Evolutionary conservation across 129 eudicot genomes (phyloP).

Genomic region (Ambrosia trifida): DNA sequence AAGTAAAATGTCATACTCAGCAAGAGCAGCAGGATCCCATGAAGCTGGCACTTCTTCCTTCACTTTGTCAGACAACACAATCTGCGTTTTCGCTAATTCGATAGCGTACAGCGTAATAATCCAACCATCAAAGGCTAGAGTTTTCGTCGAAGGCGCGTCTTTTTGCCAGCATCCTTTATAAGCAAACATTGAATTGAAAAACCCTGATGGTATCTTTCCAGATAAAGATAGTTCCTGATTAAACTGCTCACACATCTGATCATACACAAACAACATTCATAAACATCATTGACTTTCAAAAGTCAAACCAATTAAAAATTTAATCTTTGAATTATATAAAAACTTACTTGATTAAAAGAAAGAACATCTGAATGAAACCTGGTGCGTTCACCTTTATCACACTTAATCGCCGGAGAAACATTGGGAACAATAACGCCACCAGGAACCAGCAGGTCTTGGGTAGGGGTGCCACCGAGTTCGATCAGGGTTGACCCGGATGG

Average conservation of each 20-base stretch:
- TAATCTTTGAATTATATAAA: not conserved
- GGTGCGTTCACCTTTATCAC: slow-evolving; percentile 97
- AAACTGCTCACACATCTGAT: slow-evolving; percentile 91
- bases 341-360: slow-evolving; percentile 65
- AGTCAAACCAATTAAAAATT: slow-evolving; percentile 15
- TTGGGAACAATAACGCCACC: slow-evolving; percentile 63
- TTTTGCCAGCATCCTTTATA: slow-evolving; percentile 88
- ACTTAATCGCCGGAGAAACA: slow-evolving; percentile 66
- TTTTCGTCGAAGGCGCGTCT: slow-evolving; percentile 78
- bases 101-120: slow-evolving; percentile 67
- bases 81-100: slow-evolving; percentile 74
- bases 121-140: slow-evolving; percentile 95
- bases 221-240: slow-evolving; percentile 78
- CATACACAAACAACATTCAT: not conserved
- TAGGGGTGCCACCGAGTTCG: slow-evolving; percentile 48
- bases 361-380: slow-evolving; percentile 89
- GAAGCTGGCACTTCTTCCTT: slow-evolving; percentile 83
- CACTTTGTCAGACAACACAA: slow-evolving; percentile 68
- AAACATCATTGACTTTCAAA: slow-evolving; percentile 20
- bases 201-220: slow-evolving; percentile 92
- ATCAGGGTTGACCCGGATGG: slow-evolving; percentile 68
- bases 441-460: slow-evolving; percentile 64
- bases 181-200: slow-evolving; percentile 77
- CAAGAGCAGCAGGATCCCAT: slow-evolving; percentile 92
- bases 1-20: slow-evolving; percentile 61